Evolutionary conservation across 2,329 filamentous ascomycete genomes (phyloP), one percentile per base, ranked within the genome.

Genomic region (Fusarium virguliforme): DNA sequence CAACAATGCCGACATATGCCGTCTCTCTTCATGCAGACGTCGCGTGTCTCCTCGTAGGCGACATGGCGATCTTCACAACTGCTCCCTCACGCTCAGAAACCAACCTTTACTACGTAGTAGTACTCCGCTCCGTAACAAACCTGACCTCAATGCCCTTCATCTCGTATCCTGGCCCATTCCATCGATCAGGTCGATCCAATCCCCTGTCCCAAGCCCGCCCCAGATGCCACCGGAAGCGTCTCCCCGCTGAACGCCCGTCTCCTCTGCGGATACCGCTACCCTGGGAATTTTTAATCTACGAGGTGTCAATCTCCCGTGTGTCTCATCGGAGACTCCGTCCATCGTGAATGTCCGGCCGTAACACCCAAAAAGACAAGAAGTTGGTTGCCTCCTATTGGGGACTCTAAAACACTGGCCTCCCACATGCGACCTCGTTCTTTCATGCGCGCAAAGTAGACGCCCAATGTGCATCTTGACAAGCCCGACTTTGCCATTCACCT

Each of bases 271-370:
- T 67, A 70, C 65, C 59, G 32, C 30, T 60, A 35, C 24, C 48
- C 24, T 56, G 62, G 62, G 64, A 46, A 18, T 18, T 18, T 55
- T 57, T 55, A 65, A 60, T 72, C 59, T 61, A 32, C 26, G 51
- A 63, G 18, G 40, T 64, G 69, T 72, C 65, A 72, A 72, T 72
- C 59, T 72, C 69, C 69, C 62, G 65, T 61, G 58, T 69, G 18
- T 69, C 54, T 26, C 32, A 15, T 12, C 18, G 60, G 24, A 22
- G 46, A 22, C 55, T 30, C 53, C 53, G 53, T 38, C 32, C 56
- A 24, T 13, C 34, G 22, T 43, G 13, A 50, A 30, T 32, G 26
- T 30, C 37, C 56, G 18, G 26, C 32, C 43, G 24, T 24, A 18
- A 38, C 6, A 10, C 32, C 15, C 18, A 18, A 18, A 18, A 18